Percentiles rank a stretch among this genome's conserved stretches.
Evolutionary conservation across 306 rosid species (phyloP).

Genomic region (Cicer judaicum): DNA sequence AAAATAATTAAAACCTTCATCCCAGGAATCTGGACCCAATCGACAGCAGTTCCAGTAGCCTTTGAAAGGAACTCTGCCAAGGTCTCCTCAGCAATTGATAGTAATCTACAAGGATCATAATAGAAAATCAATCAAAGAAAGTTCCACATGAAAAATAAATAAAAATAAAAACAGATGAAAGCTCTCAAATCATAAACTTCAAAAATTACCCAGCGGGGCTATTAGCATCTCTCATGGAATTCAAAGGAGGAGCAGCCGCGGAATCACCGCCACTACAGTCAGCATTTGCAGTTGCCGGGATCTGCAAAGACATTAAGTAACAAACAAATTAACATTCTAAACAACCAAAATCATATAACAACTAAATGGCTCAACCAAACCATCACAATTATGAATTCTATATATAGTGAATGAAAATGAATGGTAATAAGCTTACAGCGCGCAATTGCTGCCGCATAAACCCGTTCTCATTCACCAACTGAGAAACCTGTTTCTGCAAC

Average conservation of each 20-base stretch:
- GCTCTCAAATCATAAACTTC: conserved; percentile 33
- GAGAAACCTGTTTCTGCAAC: conserved; percentile 96
- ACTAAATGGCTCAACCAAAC: conserved; percentile 1
- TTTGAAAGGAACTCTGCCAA: conserved; percentile 99
- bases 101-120: conserved; percentile 73
- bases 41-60: conserved; percentile 99
- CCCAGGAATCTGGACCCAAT: conserved; percentile 99
- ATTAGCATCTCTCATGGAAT: conserved; percentile 79
- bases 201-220: conserved; percentile 95
- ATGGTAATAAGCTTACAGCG: conserved; percentile 58
- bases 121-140: conserved; percentile 4
- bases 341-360: conserved; percentile 6
- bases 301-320: conserved; percentile 47
- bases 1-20: conserved; percentile 74
- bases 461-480: conserved; percentile 92
- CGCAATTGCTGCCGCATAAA: conserved; percentile 90
- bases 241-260: conserved; percentile 74
- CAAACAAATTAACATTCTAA: background rate
- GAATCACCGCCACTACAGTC: conserved; percentile 88
- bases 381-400: background rate
- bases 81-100: conserved; percentile 96
- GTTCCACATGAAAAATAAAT: background rate
- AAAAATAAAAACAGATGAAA: conserved; percentile 23
- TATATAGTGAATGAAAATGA: conserved; percentile 24
- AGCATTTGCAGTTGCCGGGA: conserved; percentile 63